phyloP scores from a whole-genome alignment of 2,329 filamentous ascomycete genomes.

The Tolypocladium amazonense region DNA sequence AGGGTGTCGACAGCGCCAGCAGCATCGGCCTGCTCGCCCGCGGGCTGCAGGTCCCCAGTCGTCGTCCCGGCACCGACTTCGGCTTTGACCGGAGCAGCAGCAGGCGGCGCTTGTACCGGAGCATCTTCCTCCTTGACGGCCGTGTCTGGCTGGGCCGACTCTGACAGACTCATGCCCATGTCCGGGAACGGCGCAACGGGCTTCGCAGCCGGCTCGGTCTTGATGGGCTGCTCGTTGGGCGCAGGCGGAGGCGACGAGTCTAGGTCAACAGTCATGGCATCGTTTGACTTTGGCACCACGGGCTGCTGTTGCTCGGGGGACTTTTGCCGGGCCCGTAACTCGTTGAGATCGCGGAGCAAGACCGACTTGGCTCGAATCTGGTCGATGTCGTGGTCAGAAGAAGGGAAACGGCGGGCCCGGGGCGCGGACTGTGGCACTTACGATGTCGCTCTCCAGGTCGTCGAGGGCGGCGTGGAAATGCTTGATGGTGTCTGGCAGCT shows the following conservation, averaged over 20 bases:
- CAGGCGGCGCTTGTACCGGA: background rate
- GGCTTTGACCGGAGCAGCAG: constrained; percentile 8
- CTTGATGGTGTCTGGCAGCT: constrained; percentile 34
- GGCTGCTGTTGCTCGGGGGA: constrained; percentile 12
- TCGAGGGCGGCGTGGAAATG: constrained; percentile 43
- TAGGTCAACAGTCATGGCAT: constrained; percentile 24
- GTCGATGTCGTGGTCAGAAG: background rate
- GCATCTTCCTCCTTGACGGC: constrained; percentile 12
- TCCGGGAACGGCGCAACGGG: constrained; percentile 45
- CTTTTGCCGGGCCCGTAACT: constrained; percentile 18
- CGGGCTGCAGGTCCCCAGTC: constrained; percentile 13
- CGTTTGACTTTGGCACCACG: constrained; percentile 23
- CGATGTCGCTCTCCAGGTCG: constrained; percentile 46
- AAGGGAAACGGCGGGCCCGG: background rate
- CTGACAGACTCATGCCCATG: constrained; percentile 39
- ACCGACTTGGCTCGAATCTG: constrained; percentile 42
- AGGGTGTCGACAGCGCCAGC: constrained; percentile 7
- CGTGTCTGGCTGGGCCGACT: constrained; percentile 8
- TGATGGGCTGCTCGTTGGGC: constrained; percentile 19
- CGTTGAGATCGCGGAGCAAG: constrained; percentile 41
- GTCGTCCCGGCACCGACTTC: constrained; percentile 17
- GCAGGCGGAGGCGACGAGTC: constrained; percentile 20
- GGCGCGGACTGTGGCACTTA: constrained; percentile 19
- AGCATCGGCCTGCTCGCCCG: constrained; percentile 12
- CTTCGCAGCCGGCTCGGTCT: constrained; percentile 23